These are phyloP conservation scores for Aspergillus awamori DNA, from an alignment of 2,329 filamentous ascomycete species.

Conservation along the genomic window DNA sequence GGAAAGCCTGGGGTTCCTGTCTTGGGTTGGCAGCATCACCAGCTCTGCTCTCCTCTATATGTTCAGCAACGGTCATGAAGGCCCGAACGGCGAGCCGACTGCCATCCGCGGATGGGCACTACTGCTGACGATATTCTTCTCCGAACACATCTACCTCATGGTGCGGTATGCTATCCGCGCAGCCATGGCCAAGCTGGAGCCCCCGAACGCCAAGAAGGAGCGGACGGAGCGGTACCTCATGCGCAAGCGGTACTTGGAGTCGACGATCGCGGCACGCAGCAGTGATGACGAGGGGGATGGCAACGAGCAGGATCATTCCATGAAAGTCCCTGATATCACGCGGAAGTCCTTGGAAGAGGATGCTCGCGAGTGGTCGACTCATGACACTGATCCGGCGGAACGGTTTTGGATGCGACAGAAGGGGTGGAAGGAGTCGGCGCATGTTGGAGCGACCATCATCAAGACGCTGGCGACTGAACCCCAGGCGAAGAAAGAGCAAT, in stretches of 20 bases:
- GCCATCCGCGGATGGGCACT: conserved; percentile 79
- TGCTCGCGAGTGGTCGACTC: conserved; percentile 39
- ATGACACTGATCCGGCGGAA: conserved; percentile 36
- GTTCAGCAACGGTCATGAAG: conserved; percentile 70
- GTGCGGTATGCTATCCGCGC: conserved; percentile 72
- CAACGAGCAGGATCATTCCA: conserved; percentile 17
- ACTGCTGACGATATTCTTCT: conserved; percentile 77
- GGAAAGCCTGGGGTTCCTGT: conserved; percentile 80
- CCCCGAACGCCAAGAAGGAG: conserved; percentile 82
- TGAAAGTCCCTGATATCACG: conserved; percentile 35
- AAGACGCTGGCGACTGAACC: conserved; percentile 31
- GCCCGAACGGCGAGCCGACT: conserved; percentile 46
- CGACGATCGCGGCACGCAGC: conserved; percentile 26
- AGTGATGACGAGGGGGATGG: conserved; percentile 29
- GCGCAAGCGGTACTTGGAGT: conserved; percentile 74
- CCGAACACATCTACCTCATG: conserved; percentile 87
- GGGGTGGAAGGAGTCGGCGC: conserved; percentile 47
- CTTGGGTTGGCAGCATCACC: conserved; percentile 91
- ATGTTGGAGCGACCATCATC: conserved; percentile 46
- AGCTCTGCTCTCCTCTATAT: conserved; percentile 87
- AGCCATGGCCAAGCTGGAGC: conserved; percentile 78
- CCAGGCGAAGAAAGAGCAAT: conserved; percentile 42
- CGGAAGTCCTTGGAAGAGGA: conserved; percentile 47
- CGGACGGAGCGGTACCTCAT: conserved; percentile 77
- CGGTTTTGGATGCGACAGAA: conserved; percentile 50